These are phyloP conservation scores for Neonectria neomacrospora DNA, from an alignment of 2,329 filamentous ascomycete genomes.

Conservation along the genomic window DNA sequence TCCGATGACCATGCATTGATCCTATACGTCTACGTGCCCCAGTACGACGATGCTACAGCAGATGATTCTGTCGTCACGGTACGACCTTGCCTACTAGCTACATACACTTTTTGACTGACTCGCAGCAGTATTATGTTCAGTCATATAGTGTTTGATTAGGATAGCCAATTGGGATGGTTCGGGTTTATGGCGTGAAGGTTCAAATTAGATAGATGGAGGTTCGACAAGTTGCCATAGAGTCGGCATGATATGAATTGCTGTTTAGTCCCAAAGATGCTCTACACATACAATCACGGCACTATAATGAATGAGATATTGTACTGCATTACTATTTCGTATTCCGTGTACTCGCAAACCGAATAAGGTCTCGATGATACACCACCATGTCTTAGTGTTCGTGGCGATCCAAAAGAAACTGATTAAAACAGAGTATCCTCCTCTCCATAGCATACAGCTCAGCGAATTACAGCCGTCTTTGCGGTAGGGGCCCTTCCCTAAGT, in stretches of 20 bases:
- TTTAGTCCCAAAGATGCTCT: conserved; percentile 4
- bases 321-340: conserved; percentile 36
- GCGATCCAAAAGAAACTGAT: conserved; percentile 35
- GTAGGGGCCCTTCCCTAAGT: conserved; percentile 13
- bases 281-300: neutral
- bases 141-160: conserved; percentile 51
- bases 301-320: neutral
- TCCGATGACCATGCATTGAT: conserved; percentile 83
- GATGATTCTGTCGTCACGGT: conserved; percentile 83
- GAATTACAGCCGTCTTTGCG: conserved; percentile 30
- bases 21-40: conserved; percentile 82
- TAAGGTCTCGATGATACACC: conserved; percentile 25
- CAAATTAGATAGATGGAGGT: neutral
- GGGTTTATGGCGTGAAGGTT: conserved; percentile 30
- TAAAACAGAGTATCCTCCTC: conserved; percentile 31
- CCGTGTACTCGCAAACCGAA: conserved; percentile 12
- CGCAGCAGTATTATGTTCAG: conserved; percentile 55
- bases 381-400: conserved; percentile 34
- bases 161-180: neutral
- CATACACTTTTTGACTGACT: conserved; percentile 35
- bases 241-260: conserved; percentile 18
- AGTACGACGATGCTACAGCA: conserved; percentile 71
- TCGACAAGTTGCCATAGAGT: conserved; percentile 8
- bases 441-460: conserved; percentile 18
- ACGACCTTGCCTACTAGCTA: conserved; percentile 33